Base-by-base conservation (phyloP, 257 asterid genomes). In the Fraxinus anomala region DNA sequence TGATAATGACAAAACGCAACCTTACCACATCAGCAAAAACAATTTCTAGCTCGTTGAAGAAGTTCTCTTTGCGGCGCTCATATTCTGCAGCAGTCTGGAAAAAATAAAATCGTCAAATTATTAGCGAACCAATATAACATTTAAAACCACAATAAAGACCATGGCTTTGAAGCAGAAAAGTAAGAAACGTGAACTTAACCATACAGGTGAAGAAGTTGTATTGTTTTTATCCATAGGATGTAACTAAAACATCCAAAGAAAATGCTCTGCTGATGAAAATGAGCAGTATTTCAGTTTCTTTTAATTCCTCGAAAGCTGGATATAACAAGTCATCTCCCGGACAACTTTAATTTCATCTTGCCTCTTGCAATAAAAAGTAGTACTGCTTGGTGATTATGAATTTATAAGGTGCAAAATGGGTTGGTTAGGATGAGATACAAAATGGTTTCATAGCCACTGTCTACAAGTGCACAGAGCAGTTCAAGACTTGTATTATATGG, bases 41-140 rank as follows among this genome's bases (percentile, higher is more conserved):
- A 77, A 89, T 73, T 86, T 89, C 93, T 65, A 89, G 76, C 82
- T 89, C 93, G 6, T 89, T 89, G 85, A 89, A 89, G 65, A 89
- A 89, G 83, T 89, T 89, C 74, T 89, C 93, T 82, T 83, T 83
- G 81, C 93, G 90, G 5, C 89, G 86, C 70, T 84, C 88, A 76
- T 89, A 89, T 76, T 89, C 93, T 63, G 93, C 93, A 73, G 93
- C 93, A 77, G 93, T 87, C 93, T 89, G 85, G 14, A 82, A 68
- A 80, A 68, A 74, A 74, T 30, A 81, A 47, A 74, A 42, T 21
- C 6, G 34, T 24, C 12, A 23, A 24, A 63, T 63, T 26, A 63
- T 36, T 9, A 63, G 16, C 9, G 6, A 63, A 12, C 34, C 69
- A 24, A 63, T 63, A 26, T 12, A 26, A 26, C 21, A 63, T 63